A percentile compares a stretch with the other conserved stretches of the same genome.
phyloP scores from a whole-genome alignment of 305 asterid genomes.

The Solanum hybrid region DNA sequence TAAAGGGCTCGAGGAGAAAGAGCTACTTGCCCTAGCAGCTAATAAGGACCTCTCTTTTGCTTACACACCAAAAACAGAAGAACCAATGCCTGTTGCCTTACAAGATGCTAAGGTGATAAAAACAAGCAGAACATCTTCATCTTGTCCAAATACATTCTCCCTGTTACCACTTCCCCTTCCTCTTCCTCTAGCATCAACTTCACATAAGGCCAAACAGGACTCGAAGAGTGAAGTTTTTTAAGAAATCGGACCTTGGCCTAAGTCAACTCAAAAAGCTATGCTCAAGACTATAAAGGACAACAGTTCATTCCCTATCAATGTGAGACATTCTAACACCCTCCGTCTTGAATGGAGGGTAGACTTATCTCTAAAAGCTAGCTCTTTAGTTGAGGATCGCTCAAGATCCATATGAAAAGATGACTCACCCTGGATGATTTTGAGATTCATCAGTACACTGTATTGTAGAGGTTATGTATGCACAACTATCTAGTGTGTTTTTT shows the following conservation, averaged over 20 bases:
- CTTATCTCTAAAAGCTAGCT: not conserved
- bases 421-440: too few relatives aligned
- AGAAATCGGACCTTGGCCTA: not conserved
- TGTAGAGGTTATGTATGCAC: not conserved
- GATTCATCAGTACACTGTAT: not conserved
- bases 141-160: not conserved
- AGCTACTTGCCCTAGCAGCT: slow-evolving; percentile 23
- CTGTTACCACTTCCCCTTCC: slow-evolving; percentile 15
- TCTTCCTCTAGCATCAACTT: slow-evolving; percentile 8
- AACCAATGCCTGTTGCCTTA: slow-evolving; percentile 1
- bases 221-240: not conserved
- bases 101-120: slow-evolving; percentile 7
- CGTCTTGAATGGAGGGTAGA: not conserved
- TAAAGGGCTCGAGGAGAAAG: slow-evolving; percentile 37
- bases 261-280: not conserved
- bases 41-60: slow-evolving; percentile 28
- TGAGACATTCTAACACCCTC: not conserved
- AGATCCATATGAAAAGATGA: too few relatives aligned
- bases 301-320: too few relatives aligned
- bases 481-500: not conserved
- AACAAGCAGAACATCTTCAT: not conserved
- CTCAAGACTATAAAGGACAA: not conserved
- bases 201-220: not conserved
- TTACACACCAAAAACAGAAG: slow-evolving; percentile 12
- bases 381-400: not conserved